phyloP scores from a whole-genome alignment of 805 yeast species.

The Pichia sporocuriosa region DNA sequence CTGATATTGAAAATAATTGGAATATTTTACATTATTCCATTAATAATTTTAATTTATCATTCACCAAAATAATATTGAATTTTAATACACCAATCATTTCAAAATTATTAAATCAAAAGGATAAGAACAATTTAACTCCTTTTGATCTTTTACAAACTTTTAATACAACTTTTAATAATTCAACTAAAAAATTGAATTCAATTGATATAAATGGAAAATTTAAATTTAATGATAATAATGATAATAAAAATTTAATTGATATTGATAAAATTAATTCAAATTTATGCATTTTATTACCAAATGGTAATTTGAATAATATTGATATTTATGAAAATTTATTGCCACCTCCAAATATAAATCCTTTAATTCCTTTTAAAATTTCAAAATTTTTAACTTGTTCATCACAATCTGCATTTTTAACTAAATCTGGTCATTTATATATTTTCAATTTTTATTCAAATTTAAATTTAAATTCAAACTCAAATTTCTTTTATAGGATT shows the following conservation, averaged over 20 bases:
- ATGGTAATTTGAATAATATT: slow-evolving; percentile 4
- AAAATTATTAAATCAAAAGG: slow-evolving; percentile 47
- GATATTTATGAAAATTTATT: background rate
- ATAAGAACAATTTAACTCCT: slow-evolving; percentile 67
- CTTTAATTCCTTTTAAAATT: slow-evolving; percentile 5
- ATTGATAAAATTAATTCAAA: too few species aligned
- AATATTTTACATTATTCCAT: slow-evolving; percentile 70
- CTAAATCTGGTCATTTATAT: slow-evolving; percentile 9
- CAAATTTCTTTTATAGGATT: slow-evolving; percentile 9
- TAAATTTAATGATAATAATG: too few species aligned
- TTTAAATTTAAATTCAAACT: background rate
- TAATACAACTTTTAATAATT: slow-evolving; percentile 1
- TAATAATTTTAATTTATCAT: slow-evolving; percentile 46
- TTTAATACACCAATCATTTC: slow-evolving; percentile 11
- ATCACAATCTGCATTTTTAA: slow-evolving; percentile 11
- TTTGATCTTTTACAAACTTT: slow-evolving; percentile 47
- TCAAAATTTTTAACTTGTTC: slow-evolving; percentile 3
- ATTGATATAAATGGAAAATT: slow-evolving; percentile 8
- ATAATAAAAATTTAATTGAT: too few species aligned
- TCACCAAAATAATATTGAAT: slow-evolving; percentile 40
- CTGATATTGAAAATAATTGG: slow-evolving; percentile 77
- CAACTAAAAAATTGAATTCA: background rate
- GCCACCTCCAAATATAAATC: slow-evolving; percentile 4
- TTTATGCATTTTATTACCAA: slow-evolving; percentile 2
- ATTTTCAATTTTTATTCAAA: slow-evolving; percentile 1